These are phyloP conservation scores for Benincasa hispida DNA, from an alignment of 306 rosid species.

Conservation along the genomic window DNA sequence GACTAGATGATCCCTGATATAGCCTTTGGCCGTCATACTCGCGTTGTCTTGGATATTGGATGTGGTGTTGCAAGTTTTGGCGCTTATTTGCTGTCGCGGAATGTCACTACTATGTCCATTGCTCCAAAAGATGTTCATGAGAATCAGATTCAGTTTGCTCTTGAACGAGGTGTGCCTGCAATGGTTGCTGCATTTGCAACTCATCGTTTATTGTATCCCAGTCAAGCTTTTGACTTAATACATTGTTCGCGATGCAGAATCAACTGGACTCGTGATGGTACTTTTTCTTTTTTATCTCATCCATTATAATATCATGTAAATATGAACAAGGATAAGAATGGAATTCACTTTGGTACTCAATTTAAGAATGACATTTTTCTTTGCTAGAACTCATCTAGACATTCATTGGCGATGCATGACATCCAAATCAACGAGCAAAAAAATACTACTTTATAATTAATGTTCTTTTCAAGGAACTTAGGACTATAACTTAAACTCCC, in stretches of 20 bases:
- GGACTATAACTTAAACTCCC: background rate
- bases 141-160: slow-evolving; percentile 87
- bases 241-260: slow-evolving; percentile 86
- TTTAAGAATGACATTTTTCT: background rate
- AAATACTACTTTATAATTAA: background rate
- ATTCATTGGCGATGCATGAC: background rate
- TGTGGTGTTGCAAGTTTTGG: slow-evolving; percentile 93
- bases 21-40: slow-evolving; percentile 51
- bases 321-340: background rate
- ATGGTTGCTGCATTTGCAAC: slow-evolving; percentile 62
- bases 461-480: background rate
- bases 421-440: background rate
- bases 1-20: slow-evolving; percentile 76
- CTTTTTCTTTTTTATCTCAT: background rate
- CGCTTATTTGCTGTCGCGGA: slow-evolving; percentile 61
- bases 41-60: slow-evolving; percentile 71
- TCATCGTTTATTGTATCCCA: slow-evolving; percentile 55
- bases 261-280: slow-evolving; percentile 88
- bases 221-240: slow-evolving; percentile 89
- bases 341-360: background rate
- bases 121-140: slow-evolving; percentile 79
- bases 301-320: background rate
- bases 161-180: slow-evolving; percentile 95
- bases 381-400: background rate
- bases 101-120: slow-evolving; percentile 63